Evolutionary conservation across 345 rosid species (phyloP), one percentile per base, ranked within the genome.

Genomic region (Eucalyptus victrix): DNA sequence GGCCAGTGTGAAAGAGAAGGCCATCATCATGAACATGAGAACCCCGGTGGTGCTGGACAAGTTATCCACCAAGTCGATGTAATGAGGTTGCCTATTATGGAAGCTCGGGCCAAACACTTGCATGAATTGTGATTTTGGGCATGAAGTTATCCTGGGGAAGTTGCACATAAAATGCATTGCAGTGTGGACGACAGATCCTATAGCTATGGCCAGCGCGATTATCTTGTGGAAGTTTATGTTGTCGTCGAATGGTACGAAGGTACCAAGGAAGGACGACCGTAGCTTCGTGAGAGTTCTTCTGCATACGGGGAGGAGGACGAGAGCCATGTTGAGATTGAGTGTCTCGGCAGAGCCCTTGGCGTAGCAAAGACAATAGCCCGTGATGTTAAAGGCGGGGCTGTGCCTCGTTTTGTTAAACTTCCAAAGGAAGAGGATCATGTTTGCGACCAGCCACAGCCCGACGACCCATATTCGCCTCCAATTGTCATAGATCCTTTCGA

Each of bases 261-360:
- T 86, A 60, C 87, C 88, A 32, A 98, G 97, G 86, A 93, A 92
- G 34, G 98, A 89, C 21, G 98, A 96, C 87, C 99, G 91, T 49
- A 98, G 97, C 18, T 50, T 88, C 4, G 99, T 98, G 5, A 98
- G 95, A 45, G 97, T 95, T 90, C 92, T 93, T 86, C 99, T 91
- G 87, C 99, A 98, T 0, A 96, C 98, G 0, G 99, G 99, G 28
- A 98, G 88, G 83, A 97, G 95, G 76, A 98, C 89, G 28, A 98
- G 91, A 49, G 98, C 98, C 97, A 98, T 96, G 89, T 98, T 95
- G 88, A 97, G 90, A 90, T 97, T 95, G 26, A 98, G 96, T 37
- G 92, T 92, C 93, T 97, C 99, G 3, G 98, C 99, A 3, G 95
- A 72, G 24, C 97, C 99, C 91, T 98, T 98, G 83, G 99, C 99